phyloP scores from a whole-genome alignment of 75 land plant genomes.

The Gnetum montanum region DNA sequence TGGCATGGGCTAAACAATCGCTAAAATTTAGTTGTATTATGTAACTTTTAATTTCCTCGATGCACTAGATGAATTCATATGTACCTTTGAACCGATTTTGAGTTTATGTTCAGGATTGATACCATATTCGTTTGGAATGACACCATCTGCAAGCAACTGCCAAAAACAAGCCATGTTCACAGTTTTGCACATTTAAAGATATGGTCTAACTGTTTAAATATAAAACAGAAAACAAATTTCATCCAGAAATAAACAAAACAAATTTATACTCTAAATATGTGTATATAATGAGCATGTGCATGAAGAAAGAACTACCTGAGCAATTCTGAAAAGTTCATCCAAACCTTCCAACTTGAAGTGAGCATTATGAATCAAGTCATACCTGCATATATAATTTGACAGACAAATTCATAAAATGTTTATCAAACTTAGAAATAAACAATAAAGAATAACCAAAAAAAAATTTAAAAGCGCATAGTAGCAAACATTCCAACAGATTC shows the following conservation, averaged over 20 bases:
- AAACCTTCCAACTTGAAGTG: constrained; percentile 87
- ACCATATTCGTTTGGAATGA: constrained; percentile 98
- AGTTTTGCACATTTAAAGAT: no score
- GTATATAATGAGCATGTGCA: no score
- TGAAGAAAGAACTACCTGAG: constrained; percentile 54
- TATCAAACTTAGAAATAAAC: no score
- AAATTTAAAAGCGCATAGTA: no score
- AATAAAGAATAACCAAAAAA: no score
- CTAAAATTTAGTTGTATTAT: no score
- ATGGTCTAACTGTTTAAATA: not conserved
- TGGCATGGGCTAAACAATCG: no score
- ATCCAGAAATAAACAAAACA: no score
- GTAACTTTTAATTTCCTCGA: no score
- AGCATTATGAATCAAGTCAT: constrained; percentile 94
- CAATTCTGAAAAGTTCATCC: constrained; percentile 89
- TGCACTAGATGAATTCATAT: no score
- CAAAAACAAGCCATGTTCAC: constrained; percentile 7
- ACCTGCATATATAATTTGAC: constrained; percentile 47
- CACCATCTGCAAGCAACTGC: constrained; percentile 97
- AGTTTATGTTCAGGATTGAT: constrained; percentile 94
- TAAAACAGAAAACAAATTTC: not conserved
- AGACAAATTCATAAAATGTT: not conserved
- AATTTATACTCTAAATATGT: no score
- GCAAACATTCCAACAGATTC: no score
- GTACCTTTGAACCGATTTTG: constrained; percentile 98